phyloP scores from a whole-genome alignment of 2,329 filamentous ascomycete species.

The Chalaropsis ovoidea region DNA sequence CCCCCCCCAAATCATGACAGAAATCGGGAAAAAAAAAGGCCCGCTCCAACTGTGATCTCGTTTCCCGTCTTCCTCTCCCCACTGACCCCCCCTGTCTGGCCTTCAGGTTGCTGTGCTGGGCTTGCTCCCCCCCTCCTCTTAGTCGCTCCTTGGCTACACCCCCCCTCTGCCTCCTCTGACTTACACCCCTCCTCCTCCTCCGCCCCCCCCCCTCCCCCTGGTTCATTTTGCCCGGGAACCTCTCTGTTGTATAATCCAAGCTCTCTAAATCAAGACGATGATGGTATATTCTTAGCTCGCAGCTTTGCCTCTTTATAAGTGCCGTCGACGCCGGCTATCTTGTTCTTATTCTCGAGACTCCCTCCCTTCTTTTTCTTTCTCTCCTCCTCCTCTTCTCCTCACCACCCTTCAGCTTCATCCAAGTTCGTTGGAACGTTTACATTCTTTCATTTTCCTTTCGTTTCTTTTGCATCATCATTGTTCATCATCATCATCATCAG shows the following conservation, averaged over 20 bases:
- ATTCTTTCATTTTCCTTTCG: conserved; percentile 13
- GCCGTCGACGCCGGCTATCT: not conserved
- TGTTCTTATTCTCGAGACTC: not conserved
- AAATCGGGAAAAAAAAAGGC: not conserved
- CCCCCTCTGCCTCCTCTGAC: not conserved
- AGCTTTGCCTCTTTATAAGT: conserved; percentile 7
- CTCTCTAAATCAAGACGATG: conserved; percentile 8
- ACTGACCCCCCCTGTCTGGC: not conserved
- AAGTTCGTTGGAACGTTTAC: not conserved
- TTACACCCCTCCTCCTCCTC: not conserved
- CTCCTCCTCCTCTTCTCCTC: not conserved
- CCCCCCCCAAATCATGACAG: not conserved
- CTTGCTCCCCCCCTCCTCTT: too few species aligned
- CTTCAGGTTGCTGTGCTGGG: too few species aligned
- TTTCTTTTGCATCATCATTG: conserved; percentile 10
- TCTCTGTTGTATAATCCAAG: not conserved
- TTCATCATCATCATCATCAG: not conserved
- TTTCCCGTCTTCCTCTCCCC: not conserved
- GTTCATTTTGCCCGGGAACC: conserved; percentile 1
- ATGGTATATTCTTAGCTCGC: conserved; percentile 2
- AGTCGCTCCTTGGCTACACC: not conserved
- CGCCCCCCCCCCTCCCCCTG: not conserved
- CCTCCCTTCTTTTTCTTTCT: not conserved
- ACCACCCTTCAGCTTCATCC: conserved; percentile 2
- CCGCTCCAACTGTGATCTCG: not conserved